A percentile compares a stretch with the other conserved stretches of the same genome.
These are phyloP conservation scores for Eutypa lata DNA, from an alignment of 2,329 filamentous ascomycete genomes.

Conservation along the genomic window DNA sequence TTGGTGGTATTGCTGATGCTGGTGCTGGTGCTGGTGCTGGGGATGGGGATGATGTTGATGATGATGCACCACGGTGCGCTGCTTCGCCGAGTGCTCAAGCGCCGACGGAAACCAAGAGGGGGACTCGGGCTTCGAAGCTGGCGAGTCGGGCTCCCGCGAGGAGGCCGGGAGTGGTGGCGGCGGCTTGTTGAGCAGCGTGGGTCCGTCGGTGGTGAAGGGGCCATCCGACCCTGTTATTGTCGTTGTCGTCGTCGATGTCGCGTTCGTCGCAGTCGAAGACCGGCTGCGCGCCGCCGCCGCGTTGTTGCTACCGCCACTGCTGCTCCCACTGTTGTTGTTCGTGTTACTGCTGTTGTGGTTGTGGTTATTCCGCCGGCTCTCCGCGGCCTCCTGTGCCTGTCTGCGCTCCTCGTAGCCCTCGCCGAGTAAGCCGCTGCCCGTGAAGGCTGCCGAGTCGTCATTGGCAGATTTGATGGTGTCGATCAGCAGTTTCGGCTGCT, in stretches of 20 bases:
- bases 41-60: conserved; percentile 3
- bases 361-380: conserved; percentile 16
- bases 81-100: conserved; percentile 26
- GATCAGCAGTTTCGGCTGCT: conserved; percentile 21
- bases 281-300: conserved; percentile 18
- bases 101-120: conserved; percentile 38
- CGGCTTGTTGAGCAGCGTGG: conserved; percentile 51
- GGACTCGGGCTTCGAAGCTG: conserved; percentile 16
- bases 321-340: neutral
- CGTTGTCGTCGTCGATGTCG: conserved; percentile 12
- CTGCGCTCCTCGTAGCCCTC: conserved; percentile 47
- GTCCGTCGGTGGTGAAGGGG: conserved; percentile 45
- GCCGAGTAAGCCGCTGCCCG: conserved; percentile 49
- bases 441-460: conserved; percentile 43
- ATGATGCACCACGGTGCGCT: conserved; percentile 17
- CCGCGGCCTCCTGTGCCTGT: conserved; percentile 29
- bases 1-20: conserved; percentile 1
- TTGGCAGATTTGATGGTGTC: conserved; percentile 24
- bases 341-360: conserved; percentile 10
- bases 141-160: conserved; percentile 22
- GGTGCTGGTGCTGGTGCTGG: conserved; percentile 11
- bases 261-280: conserved; percentile 20
- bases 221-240: conserved; percentile 34
- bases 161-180: neutral
- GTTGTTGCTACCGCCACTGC: neutral